Base-by-base conservation (phyloP, 257 asterid species). In the Voacanga thouarsii region DNA sequence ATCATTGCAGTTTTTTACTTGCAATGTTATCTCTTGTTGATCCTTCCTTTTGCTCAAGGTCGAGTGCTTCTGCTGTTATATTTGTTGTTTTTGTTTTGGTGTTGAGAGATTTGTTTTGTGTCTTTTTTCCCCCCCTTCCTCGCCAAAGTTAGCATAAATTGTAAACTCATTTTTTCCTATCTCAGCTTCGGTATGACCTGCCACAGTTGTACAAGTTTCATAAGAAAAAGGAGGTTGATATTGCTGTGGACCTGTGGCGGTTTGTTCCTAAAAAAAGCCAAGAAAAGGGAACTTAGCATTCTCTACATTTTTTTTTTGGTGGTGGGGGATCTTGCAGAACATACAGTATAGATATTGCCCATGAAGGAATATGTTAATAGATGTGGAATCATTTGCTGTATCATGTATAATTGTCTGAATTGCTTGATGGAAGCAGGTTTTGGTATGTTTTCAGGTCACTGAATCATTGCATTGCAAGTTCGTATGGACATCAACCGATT, bases 201-300 rank as follows among this genome's bases (percentile, higher is more conserved):
- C 97, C 98, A 30, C 89, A 90, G 76, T 89, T 93, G n/a, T 95
- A 95, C 89, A 93, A 93, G 81, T 95, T 95, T 85, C 99, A 95
- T 92, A 93, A 90, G 98, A 93, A 89, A 84, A 95, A 88, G 86
- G 98, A 91, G 86, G 97, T 95, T 70, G 97, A 95, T 72, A 89
- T 95, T 70, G 97, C 97, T 41, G 98, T 93, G 79, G 99, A 95
- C 84, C 90, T 95, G 41, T 93, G 98, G 98, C 93, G 94, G n/a
- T 95, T 95, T 82, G 98, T 93, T 77, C 99, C 99, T 1, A 83
- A 75, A 72, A 80, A 72, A 67, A 39, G 50, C 33, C 33, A 33
- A 15, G 47, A 16, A 37, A 65, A 33, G 24, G 12, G 15, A 11
- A 3, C 8, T 41, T 68, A 68, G 33, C 53, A 28, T 23, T 12